Evolutionary conservation across 2,329 filamentous ascomycete genomes (phyloP), one percentile per base, ranked within the genome.

Genomic region (Cladosporium sphaerospermum): DNA sequence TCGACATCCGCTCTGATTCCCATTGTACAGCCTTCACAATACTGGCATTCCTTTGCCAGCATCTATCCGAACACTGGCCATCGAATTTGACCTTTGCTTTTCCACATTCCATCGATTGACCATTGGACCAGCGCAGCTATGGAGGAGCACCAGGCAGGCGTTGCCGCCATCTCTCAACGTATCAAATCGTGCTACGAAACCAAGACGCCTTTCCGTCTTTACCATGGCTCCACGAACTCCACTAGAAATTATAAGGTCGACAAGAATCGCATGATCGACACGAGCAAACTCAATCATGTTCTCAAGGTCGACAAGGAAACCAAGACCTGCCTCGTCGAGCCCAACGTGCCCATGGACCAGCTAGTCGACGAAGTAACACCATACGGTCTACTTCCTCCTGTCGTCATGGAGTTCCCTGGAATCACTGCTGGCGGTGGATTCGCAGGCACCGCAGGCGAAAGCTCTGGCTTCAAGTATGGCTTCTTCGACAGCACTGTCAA

Each of bases 321-420:
- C 5, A 77, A 75, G 57, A 84, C 78, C 3, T 85, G 78, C 5
- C 67, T 85, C n/a, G 82, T 85, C 1, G 83, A 88, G 67, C 84
- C 84, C 3, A 87, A 86, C 60, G 84, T 87, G 6, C 73, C 82
- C 1, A 86, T 88, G 82, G 83, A 86, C 58, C 67, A 67, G 0
- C 76, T 88, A 7, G 78, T 85, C 10, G 75, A 77, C 50, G 78
- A 77, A 3, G 81, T 82, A 0, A 61, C 83, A n/a, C 67, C 71
- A 16, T 68, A 78, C 50, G 76, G 75, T 1, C 71, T 86, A 1
- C 71, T 86, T 2, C 83, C 84, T 0, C 79, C 81, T 0, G 82
- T 88, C 0, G 83, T 86, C 4, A 85, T 85, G 79, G 84, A 87
- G 63, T 86, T 87, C 54, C 83, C 82, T 2, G 83, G 82, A n/a